phyloP scores from a whole-genome alignment of 1,284 basidiomycete genomes.

The Ustilago curta region DNA sequence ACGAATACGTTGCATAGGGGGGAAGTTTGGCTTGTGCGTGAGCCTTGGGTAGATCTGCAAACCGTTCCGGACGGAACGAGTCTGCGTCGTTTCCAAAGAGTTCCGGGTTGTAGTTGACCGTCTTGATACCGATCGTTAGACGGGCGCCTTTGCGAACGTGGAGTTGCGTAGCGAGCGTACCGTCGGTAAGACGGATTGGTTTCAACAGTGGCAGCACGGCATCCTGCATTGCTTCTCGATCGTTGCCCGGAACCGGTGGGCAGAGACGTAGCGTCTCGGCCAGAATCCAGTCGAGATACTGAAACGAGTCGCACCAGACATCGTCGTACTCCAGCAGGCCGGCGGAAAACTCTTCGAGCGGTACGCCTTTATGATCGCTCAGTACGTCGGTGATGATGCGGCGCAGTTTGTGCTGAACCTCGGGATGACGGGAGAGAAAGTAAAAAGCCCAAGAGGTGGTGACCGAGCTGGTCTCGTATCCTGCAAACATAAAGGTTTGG shows the following conservation, averaged over 20 bases:
- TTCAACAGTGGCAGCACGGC: constrained; percentile 55
- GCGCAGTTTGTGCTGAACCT: constrained; percentile 72
- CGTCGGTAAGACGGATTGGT: constrained; percentile 70
- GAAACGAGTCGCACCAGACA: constrained; percentile 46
- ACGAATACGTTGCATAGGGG: constrained; percentile 42
- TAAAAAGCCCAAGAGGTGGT: constrained; percentile 81
- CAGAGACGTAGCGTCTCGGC: constrained; percentile 60
- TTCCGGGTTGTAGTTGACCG: constrained; percentile 48
- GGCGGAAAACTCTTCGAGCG: constrained; percentile 31
- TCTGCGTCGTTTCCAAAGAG: constrained; percentile 62
- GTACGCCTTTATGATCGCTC: constrained; percentile 36
- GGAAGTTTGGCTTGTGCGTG: constrained; percentile 48
- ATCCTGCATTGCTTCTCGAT: constrained; percentile 50
- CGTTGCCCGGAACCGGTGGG: constrained; percentile 58
- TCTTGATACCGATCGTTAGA: constrained; percentile 58
- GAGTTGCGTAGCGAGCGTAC: constrained; percentile 45
- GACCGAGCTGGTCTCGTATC: constrained; percentile 84
- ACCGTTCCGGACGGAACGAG: constrained; percentile 61
- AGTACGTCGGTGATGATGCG: constrained; percentile 8
- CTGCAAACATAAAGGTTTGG: constrained; percentile 82
- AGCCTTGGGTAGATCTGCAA: constrained; percentile 46
- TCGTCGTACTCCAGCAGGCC: constrained; percentile 44
- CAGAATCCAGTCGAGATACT: constrained; percentile 57
- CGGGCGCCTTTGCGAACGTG: constrained; percentile 51
- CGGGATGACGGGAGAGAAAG: constrained; percentile 77